phyloP scores from a whole-genome alignment of 352 stramenopile species.

The Globisporangium ultimum region DNA sequence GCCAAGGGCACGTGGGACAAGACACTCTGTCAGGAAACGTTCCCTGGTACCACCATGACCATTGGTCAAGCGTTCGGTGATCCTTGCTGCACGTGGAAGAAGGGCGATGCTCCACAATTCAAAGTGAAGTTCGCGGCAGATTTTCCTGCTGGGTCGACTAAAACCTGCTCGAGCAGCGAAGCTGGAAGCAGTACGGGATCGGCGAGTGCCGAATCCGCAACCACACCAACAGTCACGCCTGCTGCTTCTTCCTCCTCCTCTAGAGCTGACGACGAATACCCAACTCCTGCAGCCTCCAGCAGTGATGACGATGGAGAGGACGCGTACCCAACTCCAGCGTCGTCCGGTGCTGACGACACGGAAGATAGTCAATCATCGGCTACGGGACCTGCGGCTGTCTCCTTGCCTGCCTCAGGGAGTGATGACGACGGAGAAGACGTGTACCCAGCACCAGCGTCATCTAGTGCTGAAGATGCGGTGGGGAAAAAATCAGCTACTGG shows the following conservation, averaged over 20 bases:
- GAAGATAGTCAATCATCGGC: too few relatives aligned
- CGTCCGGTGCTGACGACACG: too few relatives aligned
- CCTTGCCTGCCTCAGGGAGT: too few relatives aligned
- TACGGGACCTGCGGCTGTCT: too few relatives aligned
- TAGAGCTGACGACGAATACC: too few relatives aligned
- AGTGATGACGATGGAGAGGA: too few relatives aligned
- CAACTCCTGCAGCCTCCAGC: too few relatives aligned
- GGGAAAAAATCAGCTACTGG: too few relatives aligned
- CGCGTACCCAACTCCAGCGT: too few relatives aligned
- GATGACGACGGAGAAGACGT: too few relatives aligned
- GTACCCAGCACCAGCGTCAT: too few relatives aligned
- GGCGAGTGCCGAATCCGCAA: neutral
- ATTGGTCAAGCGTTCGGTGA: slow-evolving; percentile 27
- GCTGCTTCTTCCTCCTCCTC: neutral
- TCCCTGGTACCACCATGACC: slow-evolving; percentile 32
- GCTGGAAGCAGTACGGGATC: neutral
- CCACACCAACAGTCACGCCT: neutral
- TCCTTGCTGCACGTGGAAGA: slow-evolving; percentile 31
- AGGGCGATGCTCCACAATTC: slow-evolving; percentile 28
- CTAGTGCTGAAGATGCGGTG: too few relatives aligned
- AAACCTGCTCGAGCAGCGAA: neutral
- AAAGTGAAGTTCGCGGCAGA: slow-evolving; percentile 12
- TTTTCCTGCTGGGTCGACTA: slow-evolving; percentile 1
- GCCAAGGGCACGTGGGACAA: slow-evolving; percentile 25
- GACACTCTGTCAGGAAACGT: slow-evolving; percentile 30